Evolutionary conservation across 2,329 filamentous ascomycete genomes (phyloP).

Genomic region (Bipolaris zeicola): DNA sequence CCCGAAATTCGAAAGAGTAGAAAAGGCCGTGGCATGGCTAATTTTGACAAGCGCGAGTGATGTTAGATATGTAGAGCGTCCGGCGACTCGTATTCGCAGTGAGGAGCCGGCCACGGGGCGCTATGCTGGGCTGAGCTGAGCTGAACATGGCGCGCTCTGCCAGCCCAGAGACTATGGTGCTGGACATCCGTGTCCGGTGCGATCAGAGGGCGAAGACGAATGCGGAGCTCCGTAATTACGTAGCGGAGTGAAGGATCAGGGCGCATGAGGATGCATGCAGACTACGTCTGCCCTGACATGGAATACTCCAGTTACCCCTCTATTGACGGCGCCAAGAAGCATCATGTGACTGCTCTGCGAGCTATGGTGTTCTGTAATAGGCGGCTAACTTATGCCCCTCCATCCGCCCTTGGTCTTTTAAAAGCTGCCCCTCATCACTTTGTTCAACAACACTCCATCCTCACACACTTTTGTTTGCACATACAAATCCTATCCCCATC

Average conservation of each 20-base stretch:
- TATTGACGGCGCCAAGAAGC: neutral
- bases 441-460: conserved; percentile 20
- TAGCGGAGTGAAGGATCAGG: neutral
- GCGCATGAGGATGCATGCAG: too few species aligned
- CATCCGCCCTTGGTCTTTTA: conserved; percentile 16
- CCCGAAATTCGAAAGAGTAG: neutral
- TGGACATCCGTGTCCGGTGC: neutral
- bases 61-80: neutral
- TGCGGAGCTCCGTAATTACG: neutral
- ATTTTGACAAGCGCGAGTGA: neutral
- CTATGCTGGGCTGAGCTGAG: neutral
- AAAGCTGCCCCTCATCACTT: conserved; percentile 23
- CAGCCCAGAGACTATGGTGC: neutral
- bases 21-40: neutral
- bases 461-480: conserved; percentile 9
- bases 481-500: conserved; percentile 22
- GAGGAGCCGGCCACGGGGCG: conserved; percentile 8
- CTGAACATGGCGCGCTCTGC: neutral
- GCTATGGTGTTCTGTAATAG: conserved; percentile 16
- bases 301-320: too few species aligned
- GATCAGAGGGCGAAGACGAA: neutral
- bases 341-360: conserved; percentile 15
- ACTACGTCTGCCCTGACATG: too few species aligned
- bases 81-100: conserved; percentile 7
- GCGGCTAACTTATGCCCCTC: conserved; percentile 20